phyloP scores from a whole-genome alignment of 495 filamentous ascomycete species.

The Cladorrhinum samala region DNA sequence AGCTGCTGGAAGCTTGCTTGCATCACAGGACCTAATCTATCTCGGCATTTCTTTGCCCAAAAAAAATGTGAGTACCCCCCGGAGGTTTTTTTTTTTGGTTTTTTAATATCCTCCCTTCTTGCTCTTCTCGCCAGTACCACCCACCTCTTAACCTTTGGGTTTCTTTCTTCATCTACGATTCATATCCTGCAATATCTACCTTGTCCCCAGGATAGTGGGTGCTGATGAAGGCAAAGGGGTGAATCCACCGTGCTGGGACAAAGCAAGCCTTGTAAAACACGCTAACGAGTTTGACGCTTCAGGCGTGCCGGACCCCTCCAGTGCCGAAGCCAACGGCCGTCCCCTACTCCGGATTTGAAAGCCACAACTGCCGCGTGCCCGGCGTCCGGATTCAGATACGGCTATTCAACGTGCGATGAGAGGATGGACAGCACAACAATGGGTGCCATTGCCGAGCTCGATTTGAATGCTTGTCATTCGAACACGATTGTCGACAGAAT shows the following conservation, averaged over 20 bases:
- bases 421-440: slow-evolving; percentile 30
- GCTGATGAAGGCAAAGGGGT: neutral
- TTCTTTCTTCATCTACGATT: neutral
- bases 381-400: neutral
- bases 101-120: neutral
- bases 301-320: neutral
- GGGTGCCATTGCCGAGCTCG: slow-evolving; percentile 38
- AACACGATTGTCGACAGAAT: slow-evolving; percentile 39
- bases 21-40: neutral
- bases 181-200: slow-evolving; percentile 1
- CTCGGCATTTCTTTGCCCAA: neutral
- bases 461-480: slow-evolving; percentile 39
- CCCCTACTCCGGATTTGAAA: neutral
- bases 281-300: slow-evolving; percentile 1
- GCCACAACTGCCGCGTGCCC: neutral
- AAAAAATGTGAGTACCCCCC: neutral
- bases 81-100: neutral
- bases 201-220: slow-evolving; percentile 1
- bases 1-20: slow-evolving; percentile 1
- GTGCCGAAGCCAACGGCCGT: neutral
- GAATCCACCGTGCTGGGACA: slow-evolving; percentile 3
- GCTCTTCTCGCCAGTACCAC: neutral
- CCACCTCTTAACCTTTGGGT: slow-evolving; percentile 14
- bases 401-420: slow-evolving; percentile 10
- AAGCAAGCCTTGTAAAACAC: slow-evolving; percentile 2